Evolutionary conservation across 228 moss, liverwort and hornwort genomes (phyloP), one percentile per base, ranked within the genome.

Genomic region (Sphagnum fallax): DNA sequence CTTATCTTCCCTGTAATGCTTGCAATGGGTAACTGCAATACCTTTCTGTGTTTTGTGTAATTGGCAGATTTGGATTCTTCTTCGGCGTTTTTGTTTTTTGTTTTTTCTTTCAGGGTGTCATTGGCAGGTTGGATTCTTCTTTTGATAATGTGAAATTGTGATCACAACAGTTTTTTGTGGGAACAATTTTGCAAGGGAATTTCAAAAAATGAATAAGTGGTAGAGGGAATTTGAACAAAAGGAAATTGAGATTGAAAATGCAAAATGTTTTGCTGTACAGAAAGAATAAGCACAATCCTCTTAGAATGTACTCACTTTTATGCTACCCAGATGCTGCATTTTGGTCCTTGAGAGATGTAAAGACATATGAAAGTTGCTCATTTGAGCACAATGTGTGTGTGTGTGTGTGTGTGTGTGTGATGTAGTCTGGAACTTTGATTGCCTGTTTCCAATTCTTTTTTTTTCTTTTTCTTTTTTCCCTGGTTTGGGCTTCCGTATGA

Each of bases 211-310:
- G 55, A 8, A 8, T 4, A 13, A 57, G 55, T 8, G 55, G 55
- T 57, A 57, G 13, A 57, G 13, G 2, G 13, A 57, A 57, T 8
- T 57, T 57, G 55, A 57, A 8, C 55, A 57, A 62, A 62, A 16
- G 47, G 9, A 16, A 62, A 16, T 7, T 62, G 14, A 16, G 18
- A 47, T 16, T 62, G 32, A 60, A 60, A 60, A 60, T 62, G 14
- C 47, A 47, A 62, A 47, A 62, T 16, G 62, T 32, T 62, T 65
- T 65, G 50, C 65, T 65, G 14, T 65, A 65, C 65, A 52, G 51
- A 72, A 61, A 68, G 50, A 49, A 72, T 57, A 65, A 66, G 79
- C 82, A 85, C 75, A 75, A 75, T 67, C 79, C 79, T 72, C 76
- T 67, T 8, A 65, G 65, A 72, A 76, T 65, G 83, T 77, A 72